These are phyloP conservation scores for Hanseniaspora clermontiae DNA, from an alignment of 805 yeast species.

Conservation along the genomic window DNA sequence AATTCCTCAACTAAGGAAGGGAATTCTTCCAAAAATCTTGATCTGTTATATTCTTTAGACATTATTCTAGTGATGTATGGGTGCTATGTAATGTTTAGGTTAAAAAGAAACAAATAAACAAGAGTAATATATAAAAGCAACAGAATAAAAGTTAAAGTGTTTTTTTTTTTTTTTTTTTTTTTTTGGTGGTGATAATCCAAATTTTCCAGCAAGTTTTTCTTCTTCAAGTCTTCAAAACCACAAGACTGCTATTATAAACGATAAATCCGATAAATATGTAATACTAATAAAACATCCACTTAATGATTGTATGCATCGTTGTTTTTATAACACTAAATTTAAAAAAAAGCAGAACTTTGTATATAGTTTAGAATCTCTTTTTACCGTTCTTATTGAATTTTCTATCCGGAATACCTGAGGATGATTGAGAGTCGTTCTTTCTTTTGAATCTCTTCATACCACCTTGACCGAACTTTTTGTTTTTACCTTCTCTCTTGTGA, in stretches of 20 bases:
- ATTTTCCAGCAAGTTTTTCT: background rate
- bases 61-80: conserved; percentile 6
- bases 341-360: background rate
- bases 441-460: conserved; percentile 66
- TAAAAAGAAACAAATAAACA: no score
- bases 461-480: conserved; percentile 62
- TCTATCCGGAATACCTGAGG: conserved; percentile 45
- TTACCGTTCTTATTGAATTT: conserved; percentile 8
- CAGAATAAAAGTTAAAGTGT: no score
- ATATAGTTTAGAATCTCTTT: conserved; percentile 7
- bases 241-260: background rate
- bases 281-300: no score
- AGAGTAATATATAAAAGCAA: no score
- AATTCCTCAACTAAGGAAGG: conserved; percentile 70
- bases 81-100: no score
- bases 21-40: conserved; percentile 53
- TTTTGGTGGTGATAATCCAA: background rate
- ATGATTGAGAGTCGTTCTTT: conserved; percentile 59
- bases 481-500: conserved; percentile 49
- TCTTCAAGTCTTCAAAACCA: background rate
- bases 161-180: no score
- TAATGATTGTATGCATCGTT: no score
- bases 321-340: no score
- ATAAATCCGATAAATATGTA: background rate
- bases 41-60: conserved; percentile 29